phyloP scores from a whole-genome alignment of 169 alveolate species.

The Plasmodium vinckei region DNA sequence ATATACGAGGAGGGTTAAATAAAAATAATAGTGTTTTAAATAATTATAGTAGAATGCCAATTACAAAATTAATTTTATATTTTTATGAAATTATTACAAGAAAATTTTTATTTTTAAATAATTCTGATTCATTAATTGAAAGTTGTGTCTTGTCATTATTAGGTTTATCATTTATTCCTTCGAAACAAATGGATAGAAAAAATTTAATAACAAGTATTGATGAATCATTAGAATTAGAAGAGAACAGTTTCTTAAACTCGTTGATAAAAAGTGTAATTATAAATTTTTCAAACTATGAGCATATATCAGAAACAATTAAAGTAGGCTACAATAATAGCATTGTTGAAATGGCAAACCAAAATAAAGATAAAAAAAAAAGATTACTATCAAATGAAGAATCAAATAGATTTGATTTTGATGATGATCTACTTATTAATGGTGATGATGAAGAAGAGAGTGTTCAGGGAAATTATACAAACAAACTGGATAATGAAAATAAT shows the following conservation, averaged over 20 bases:
- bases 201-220: slow-evolving; percentile 17
- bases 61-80: slow-evolving; percentile 67
- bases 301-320: slow-evolving; percentile 19
- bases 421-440: no score
- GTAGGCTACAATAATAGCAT: slow-evolving; percentile 3
- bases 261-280: slow-evolving; percentile 33
- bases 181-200: slow-evolving; percentile 46
- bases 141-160: slow-evolving; percentile 42
- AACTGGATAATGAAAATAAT: no score
- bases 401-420: no score
- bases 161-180: slow-evolving; percentile 56
- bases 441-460: neutral
- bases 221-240: slow-evolving; percentile 59
- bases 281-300: slow-evolving; percentile 29
- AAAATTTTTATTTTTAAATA: slow-evolving; percentile 46
- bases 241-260: slow-evolving; percentile 24
- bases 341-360: neutral
- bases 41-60: slow-evolving; percentile 64
- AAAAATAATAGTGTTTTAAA: slow-evolving; percentile 26
- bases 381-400: no score
- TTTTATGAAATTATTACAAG: slow-evolving; percentile 67
- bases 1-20: slow-evolving; percentile 9
- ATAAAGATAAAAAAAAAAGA: no score
- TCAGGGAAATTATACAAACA: no score
- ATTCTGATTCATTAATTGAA: slow-evolving; percentile 55